Percentiles rank a stretch among this genome's conserved stretches.
These are phyloP conservation scores for Penicillium malachiteum DNA, from an alignment of 495 filamentous ascomycete genomes.

Conservation along the genomic window DNA sequence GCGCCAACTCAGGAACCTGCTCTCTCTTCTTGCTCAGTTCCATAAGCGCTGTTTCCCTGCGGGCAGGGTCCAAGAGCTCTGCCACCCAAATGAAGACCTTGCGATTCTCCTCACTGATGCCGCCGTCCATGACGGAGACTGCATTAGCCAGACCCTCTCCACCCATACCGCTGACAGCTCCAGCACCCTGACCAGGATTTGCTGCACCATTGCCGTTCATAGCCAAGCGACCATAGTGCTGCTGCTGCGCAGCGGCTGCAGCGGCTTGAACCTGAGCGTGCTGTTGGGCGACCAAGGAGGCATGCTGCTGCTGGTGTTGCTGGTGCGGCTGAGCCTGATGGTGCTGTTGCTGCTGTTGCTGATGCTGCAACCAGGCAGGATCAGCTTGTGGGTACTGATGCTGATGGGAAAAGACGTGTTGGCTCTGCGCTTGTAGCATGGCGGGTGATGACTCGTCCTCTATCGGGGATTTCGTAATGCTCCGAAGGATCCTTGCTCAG, in stretches of 20 bases:
- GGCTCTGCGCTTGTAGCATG: constrained; percentile 53
- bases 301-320: constrained; percentile 50
- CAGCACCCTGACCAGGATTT: constrained; percentile 40
- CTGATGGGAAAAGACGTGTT: constrained; percentile 73
- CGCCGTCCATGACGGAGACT: constrained; percentile 53
- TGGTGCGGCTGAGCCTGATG: constrained; percentile 66
- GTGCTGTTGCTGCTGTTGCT: constrained; percentile 59
- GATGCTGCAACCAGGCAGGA: constrained; percentile 73
- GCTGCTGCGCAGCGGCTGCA: constrained; percentile 67
- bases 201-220: constrained; percentile 54
- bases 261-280: constrained; percentile 62
- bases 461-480: constrained; percentile 35
- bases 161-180: constrained; percentile 42
- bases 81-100: constrained; percentile 90
- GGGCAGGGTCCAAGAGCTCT: constrained; percentile 83
- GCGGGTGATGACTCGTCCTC: constrained; percentile 28
- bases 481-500: constrained; percentile 28
- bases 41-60: constrained; percentile 85
- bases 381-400: constrained; percentile 79
- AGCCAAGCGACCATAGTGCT: constrained; percentile 76
- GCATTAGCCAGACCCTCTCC: constrained; percentile 52
- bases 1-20: constrained; percentile 92
- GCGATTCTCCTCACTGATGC: constrained; percentile 85
- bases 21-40: constrained; percentile 99
- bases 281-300: constrained; percentile 50